Evolutionary conservation across 192 early-diverging fungal genomes (phyloP).

Genomic region (Entomortierella parvispora): DNA sequence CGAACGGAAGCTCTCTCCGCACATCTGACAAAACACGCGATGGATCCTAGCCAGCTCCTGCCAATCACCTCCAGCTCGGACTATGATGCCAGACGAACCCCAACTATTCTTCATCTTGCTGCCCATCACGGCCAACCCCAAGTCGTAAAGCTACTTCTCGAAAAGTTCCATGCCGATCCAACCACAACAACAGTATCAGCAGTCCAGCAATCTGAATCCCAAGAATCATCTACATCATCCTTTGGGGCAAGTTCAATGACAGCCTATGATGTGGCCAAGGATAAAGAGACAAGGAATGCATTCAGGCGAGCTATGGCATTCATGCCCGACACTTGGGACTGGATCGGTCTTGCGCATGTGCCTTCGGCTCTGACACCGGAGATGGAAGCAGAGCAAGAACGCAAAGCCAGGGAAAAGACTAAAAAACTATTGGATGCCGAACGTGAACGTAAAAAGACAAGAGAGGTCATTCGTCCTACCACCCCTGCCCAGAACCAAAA

Average conservation of each 20-base stretch:
- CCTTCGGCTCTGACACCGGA: conserved; percentile 80
- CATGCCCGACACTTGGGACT: conserved; percentile 73
- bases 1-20: conserved; percentile 67
- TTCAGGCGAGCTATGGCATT: conserved; percentile 76
- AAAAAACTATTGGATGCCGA: conserved; percentile 66
- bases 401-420: conserved; percentile 69
- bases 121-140: conserved; percentile 64
- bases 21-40: conserved; percentile 62
- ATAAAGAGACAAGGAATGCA: conserved; percentile 76
- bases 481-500: neutral
- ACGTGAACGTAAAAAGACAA: conserved; percentile 63
- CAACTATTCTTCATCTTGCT: conserved; percentile 84
- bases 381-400: conserved; percentile 70
- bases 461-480: conserved; percentile 49
- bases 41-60: conserved; percentile 49
- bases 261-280: conserved; percentile 77
- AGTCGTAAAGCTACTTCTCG: conserved; percentile 68
- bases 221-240: neutral
- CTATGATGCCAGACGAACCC: conserved; percentile 54
- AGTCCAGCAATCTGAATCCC: neutral
- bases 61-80: conserved; percentile 34
- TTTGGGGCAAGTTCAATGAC: conserved; percentile 45
- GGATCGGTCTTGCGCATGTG: conserved; percentile 65
- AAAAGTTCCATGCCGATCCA: conserved; percentile 84
- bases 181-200: conserved; percentile 42